phyloP scores from a whole-genome alignment of 345 rosid species.

The Brassica cretica region DNA sequence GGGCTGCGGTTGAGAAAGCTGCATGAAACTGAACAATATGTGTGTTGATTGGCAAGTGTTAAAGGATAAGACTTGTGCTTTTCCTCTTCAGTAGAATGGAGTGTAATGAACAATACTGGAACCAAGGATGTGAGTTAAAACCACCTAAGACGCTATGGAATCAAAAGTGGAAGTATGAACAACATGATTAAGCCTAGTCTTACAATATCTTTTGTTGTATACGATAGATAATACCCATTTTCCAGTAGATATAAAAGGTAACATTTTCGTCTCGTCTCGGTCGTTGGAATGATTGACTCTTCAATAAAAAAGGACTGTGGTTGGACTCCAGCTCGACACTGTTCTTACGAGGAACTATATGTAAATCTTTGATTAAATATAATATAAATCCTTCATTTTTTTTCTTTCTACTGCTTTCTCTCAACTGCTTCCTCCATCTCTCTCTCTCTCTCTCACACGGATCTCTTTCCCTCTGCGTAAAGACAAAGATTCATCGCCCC shows the following conservation, averaged over 20 bases:
- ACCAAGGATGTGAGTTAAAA: not conserved
- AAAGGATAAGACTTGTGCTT: not conserved
- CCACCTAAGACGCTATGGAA: not conserved
- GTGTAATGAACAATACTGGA: not conserved
- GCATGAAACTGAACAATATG: not conserved
- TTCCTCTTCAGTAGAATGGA: not conserved
- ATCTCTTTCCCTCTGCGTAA: slow-evolving; percentile 42
- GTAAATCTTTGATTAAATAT: not conserved
- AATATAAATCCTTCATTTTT: slow-evolving; percentile 4
- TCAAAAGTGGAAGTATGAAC: slow-evolving; percentile 41
- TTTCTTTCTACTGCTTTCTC: not conserved
- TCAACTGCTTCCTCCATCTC: slow-evolving; percentile 39
- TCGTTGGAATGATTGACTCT: slow-evolving; percentile 24
- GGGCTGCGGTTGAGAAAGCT: not conserved
- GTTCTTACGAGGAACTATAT: not conserved
- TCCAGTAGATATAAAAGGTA: not conserved
- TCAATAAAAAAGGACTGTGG: slow-evolving; percentile 10
- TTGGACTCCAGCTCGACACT: slow-evolving; percentile 30
- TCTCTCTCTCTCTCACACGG: slow-evolving; percentile 27
- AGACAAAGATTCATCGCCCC: slow-evolving; percentile 37
- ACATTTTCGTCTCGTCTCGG: not conserved
- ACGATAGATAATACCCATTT: not conserved
- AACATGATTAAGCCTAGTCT: slow-evolving; percentile 42
- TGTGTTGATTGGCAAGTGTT: not conserved
- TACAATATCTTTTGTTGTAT: not conserved